Conservation (phyloP, 441 rosid species). For the Eutrema salsugineum region DNA sequence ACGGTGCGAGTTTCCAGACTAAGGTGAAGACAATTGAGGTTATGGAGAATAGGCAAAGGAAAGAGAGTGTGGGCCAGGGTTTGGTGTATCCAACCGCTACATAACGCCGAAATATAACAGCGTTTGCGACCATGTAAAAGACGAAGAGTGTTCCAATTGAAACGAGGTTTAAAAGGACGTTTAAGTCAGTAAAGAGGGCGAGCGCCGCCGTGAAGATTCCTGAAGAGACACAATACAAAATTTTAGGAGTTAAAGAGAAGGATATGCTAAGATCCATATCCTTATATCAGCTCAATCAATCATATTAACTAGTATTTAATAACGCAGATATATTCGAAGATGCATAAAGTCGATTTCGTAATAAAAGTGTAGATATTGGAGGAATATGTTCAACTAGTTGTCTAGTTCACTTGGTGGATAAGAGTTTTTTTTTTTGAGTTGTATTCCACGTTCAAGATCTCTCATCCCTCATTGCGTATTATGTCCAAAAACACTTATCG, state of each 20-base stretch:
- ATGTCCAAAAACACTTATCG: background rate
- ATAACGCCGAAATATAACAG: constrained; percentile 71
- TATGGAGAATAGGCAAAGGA: constrained; percentile 51
- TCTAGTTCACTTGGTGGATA: background rate
- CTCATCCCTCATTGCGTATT: background rate
- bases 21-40: constrained; percentile 61
- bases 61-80: constrained; percentile 70
- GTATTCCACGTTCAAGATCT: constrained; percentile 7
- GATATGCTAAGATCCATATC: constrained; percentile 13
- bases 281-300: background rate
- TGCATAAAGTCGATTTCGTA: background rate
- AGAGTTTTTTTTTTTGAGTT: background rate
- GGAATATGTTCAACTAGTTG: constrained; percentile 4
- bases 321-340: constrained; percentile 16
- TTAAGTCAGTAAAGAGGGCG: constrained; percentile 67
- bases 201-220: constrained; percentile 78
- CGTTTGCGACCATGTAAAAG: constrained; percentile 90
- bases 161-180: constrained; percentile 71
- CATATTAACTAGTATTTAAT: background rate
- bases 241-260: constrained; percentile 43
- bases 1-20: constrained; percentile 52
- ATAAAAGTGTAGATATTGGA: constrained; percentile 1
- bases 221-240: constrained; percentile 29
- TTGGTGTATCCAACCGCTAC: constrained; percentile 51
- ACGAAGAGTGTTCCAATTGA: constrained; percentile 90